Evolutionary conservation across 805 yeast genomes (phyloP).

Genomic region (Candida ortonii): DNA sequence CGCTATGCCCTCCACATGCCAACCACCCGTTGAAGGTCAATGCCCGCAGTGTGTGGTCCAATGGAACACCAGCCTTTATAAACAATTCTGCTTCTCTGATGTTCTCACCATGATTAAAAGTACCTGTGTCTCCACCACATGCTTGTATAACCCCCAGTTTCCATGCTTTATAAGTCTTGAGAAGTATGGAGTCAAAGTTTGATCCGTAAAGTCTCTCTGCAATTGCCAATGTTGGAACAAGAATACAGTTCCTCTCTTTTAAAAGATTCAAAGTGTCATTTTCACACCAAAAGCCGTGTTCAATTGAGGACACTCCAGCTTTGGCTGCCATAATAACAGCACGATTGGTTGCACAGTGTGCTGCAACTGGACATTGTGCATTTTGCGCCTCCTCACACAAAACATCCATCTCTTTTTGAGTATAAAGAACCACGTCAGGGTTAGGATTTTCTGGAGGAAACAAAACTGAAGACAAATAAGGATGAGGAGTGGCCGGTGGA

Average conservation of each 20-base stretch:
- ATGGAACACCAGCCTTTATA: constrained; percentile 26
- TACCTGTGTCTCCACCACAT: constrained; percentile 32
- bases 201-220: constrained; percentile 25
- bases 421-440: constrained; percentile 28
- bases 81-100: constrained; percentile 29
- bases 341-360: constrained; percentile 29
- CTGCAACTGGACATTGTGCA: constrained; percentile 29
- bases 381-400: constrained; percentile 25
- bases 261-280: constrained; percentile 18
- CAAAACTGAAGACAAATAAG: constrained; percentile 26
- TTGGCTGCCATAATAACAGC: constrained; percentile 28
- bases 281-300: constrained; percentile 29
- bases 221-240: constrained; percentile 28
- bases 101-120: constrained; percentile 31
- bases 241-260: constrained; percentile 21
- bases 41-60: constrained; percentile 19
- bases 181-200: constrained; percentile 18
- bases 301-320: constrained; percentile 28
- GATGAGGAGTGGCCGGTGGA: constrained; percentile 29
- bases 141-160: constrained; percentile 26
- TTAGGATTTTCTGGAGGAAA: constrained; percentile 29
- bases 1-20: constrained; percentile 26
- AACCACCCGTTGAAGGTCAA: constrained; percentile 30
- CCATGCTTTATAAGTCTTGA: constrained; percentile 23
- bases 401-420: constrained; percentile 29